These are phyloP conservation scores for Parastagonospora nodorum DNA, from an alignment of 2,329 filamentous ascomycete species.

Conservation along the genomic window DNA sequence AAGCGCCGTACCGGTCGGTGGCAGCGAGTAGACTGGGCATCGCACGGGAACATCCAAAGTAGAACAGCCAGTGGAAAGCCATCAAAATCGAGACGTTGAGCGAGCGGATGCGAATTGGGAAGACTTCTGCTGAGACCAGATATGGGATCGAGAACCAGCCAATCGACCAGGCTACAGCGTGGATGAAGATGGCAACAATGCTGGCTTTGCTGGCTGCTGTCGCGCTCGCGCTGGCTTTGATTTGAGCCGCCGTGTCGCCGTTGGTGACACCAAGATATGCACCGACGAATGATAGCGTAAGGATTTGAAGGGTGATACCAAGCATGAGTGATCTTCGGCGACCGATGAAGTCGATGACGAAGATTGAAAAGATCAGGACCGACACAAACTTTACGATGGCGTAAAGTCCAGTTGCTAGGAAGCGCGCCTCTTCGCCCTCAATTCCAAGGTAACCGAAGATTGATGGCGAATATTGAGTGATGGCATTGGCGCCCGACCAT, in stretches of 20 bases:
- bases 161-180: slow-evolving; percentile 54
- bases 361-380: slow-evolving; percentile 37
- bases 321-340: slow-evolving; percentile 42
- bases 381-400: slow-evolving; percentile 19
- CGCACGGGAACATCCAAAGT: slow-evolving; percentile 42
- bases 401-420: slow-evolving; percentile 17
- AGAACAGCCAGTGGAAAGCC: slow-evolving; percentile 51
- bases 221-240: slow-evolving; percentile 12
- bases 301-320: slow-evolving; percentile 40
- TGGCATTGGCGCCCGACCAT: slow-evolving; percentile 18
- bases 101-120: slow-evolving; percentile 50
- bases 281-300: slow-evolving; percentile 37
- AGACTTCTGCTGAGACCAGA: slow-evolving; percentile 53
- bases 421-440: slow-evolving; percentile 10
- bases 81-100: slow-evolving; percentile 51
- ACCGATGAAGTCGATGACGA: slow-evolving; percentile 25
- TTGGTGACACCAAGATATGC: slow-evolving; percentile 39
- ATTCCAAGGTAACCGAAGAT: slow-evolving; percentile 20
- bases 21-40: slow-evolving; percentile 44
- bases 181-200: slow-evolving; percentile 53
- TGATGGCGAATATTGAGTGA: slow-evolving; percentile 17
- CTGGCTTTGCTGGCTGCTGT: slow-evolving; percentile 45
- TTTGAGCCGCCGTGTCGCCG: slow-evolving; percentile 7
- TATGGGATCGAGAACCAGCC: slow-evolving; percentile 56
- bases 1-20: slow-evolving; percentile 38